Conservation (phyloP, 345 rosid species). For the Arabis hirsuta region DNA sequence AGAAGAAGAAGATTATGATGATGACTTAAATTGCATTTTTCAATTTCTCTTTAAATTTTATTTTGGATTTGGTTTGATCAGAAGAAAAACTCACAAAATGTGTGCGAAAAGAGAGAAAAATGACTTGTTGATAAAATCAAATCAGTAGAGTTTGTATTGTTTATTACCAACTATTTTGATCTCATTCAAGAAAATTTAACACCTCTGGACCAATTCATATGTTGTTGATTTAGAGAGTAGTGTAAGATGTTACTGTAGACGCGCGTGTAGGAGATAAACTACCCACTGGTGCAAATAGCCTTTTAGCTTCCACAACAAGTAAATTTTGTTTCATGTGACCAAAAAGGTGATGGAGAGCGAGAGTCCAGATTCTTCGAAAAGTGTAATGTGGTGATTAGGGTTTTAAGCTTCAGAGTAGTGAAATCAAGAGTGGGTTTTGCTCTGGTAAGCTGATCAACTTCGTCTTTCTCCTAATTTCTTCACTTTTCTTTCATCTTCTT, state of each 20-base stretch:
- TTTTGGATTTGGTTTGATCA: conserved; percentile 27
- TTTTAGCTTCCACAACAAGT: conserved; percentile 37
- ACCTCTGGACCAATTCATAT: not conserved
- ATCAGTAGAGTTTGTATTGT: not conserved
- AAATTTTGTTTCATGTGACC: not conserved
- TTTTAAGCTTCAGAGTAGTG: not conserved
- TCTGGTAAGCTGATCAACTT: conserved; percentile 26
- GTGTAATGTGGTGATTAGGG: not conserved
- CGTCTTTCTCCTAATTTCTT: no score
- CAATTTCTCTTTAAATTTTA: not conserved
- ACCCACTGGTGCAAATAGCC: not conserved
- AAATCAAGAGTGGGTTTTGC: conserved; percentile 13
- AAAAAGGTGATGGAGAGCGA: conserved; percentile 17
- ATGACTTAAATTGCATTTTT: conserved; percentile 31
- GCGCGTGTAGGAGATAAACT: conserved; percentile 26
- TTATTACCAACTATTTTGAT: conserved; percentile 1
- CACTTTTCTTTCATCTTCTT: not conserved
- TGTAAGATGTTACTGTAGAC: conserved; percentile 11
- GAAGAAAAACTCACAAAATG: conserved; percentile 11
- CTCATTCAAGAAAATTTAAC: conserved; percentile 5
- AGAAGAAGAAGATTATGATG: conserved; percentile 8
- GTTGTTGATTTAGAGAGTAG: not conserved
- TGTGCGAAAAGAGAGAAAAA: conserved; percentile 11
- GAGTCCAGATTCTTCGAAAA: conserved; percentile 12
- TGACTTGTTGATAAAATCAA: conserved; percentile 17